Percentiles rank a stretch among this genome's conserved stretches.
These are phyloP conservation scores for Fennellomyces sp. DNA, from an alignment of 371 early-diverging fungal genomes.

Conservation along the genomic window DNA sequence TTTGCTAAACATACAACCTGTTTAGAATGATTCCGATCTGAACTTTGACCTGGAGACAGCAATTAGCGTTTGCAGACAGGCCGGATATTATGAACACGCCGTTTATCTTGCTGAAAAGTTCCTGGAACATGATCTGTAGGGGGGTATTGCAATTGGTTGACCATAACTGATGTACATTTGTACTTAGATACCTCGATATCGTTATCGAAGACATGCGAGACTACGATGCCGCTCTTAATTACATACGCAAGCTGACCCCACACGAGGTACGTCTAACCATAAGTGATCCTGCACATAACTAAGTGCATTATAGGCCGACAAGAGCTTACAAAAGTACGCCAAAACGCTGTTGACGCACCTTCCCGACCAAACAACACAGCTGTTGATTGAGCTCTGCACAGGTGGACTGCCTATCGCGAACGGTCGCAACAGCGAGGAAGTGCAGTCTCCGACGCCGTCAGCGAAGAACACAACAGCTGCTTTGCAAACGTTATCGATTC, in stretches of 20 bases:
- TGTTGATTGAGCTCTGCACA: constrained; percentile 78
- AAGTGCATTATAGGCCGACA: constrained; percentile 57
- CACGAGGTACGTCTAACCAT: constrained; percentile 40
- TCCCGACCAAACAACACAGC: constrained; percentile 79
- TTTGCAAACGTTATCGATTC: constrained; percentile 31
- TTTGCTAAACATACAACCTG: too few relatives aligned
- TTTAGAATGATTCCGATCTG: constrained; percentile 66
- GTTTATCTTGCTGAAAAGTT: constrained; percentile 84
- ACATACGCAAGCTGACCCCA: constrained; percentile 64
- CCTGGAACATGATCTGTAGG: constrained; percentile 78
- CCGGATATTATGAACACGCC: constrained; percentile 88
- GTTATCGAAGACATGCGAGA: constrained; percentile 87
- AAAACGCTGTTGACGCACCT: constrained; percentile 72
- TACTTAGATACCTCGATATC: constrained; percentile 51
- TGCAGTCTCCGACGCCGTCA: constrained; percentile 35
- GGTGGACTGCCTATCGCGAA: constrained; percentile 37
- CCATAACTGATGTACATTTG: background rate
- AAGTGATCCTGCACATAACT: too few relatives aligned
- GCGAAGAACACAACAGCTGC: constrained; percentile 15
- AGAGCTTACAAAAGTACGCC: constrained; percentile 77
- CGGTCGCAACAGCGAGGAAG: constrained; percentile 2
- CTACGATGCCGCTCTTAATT: constrained; percentile 73
- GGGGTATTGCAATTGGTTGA: background rate
- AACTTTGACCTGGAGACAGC: constrained; percentile 93
- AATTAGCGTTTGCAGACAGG: constrained; percentile 90